These are phyloP conservation scores for Brassica cretica DNA, from an alignment of 345 rosid species.

Conservation along the genomic window DNA sequence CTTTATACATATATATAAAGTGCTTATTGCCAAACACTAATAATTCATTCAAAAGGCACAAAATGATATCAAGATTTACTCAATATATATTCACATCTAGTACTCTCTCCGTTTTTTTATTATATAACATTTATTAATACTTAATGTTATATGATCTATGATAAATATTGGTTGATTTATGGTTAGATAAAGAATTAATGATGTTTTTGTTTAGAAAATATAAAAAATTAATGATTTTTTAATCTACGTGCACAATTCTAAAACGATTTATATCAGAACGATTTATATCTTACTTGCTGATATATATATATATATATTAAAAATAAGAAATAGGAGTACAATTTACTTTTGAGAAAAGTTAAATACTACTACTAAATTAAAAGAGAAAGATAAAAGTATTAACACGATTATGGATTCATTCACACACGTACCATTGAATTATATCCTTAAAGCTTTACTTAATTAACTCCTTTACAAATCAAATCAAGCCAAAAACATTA, in stretches of 20 bases:
- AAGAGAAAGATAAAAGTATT: neutral
- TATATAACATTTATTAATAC: too few relatives aligned
- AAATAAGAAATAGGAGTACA: neutral
- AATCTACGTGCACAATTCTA: too few relatives aligned
- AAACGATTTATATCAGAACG: too few relatives aligned
- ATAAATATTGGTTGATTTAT: too few relatives aligned
- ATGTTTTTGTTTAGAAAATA: too few relatives aligned
- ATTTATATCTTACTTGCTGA: too few relatives aligned
- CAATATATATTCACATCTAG: constrained; percentile 5
- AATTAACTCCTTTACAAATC: constrained; percentile 5
- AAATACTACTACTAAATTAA: neutral
- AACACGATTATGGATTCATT: constrained; percentile 1
- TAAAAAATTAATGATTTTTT: too few relatives aligned
- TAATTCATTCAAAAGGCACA: constrained; percentile 41
- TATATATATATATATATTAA: too few relatives aligned
- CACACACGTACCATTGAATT: constrained; percentile 24
- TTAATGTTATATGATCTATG: too few relatives aligned
- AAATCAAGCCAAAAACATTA: constrained; percentile 18
- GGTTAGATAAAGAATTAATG: too few relatives aligned
- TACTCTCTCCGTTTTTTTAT: neutral
- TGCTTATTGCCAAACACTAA: constrained; percentile 11
- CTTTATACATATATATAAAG: constrained; percentile 28
- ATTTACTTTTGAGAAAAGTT: neutral
- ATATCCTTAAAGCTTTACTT: constrained; percentile 2
- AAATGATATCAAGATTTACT: constrained; percentile 1